A percentile compares a stretch with the other conserved stretches of the same genome.
Conservation (phyloP, 257 asterid genomes). For the Solanum appendiculatum region DNA sequence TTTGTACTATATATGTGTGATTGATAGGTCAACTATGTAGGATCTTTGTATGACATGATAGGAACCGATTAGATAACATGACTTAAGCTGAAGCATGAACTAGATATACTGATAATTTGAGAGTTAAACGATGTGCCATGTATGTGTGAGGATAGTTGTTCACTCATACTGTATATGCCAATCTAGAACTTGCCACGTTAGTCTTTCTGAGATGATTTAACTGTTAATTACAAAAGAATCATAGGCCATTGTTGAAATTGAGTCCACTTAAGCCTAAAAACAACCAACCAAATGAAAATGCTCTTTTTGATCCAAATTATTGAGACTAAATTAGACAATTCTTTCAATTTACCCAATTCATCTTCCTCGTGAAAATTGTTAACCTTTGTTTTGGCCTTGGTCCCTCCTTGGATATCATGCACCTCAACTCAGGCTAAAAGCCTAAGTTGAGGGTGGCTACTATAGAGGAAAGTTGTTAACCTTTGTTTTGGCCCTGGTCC, state of each 20-base stretch:
- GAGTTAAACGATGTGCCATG: background rate
- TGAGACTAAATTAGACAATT: background rate
- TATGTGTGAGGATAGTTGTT: background rate
- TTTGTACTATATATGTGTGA: too few species aligned
- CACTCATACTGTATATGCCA: background rate
- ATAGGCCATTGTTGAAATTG: background rate
- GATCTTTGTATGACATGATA: background rate
- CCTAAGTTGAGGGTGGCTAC: background rate
- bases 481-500: background rate
- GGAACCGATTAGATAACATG: too few species aligned
- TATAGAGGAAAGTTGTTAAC: background rate
- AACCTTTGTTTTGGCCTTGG: background rate
- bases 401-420: background rate
- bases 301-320: background rate
- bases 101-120: too few species aligned
- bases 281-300: background rate
- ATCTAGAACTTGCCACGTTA: background rate
- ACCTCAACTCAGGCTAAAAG: background rate
- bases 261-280: background rate
- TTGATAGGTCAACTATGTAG: background rate
- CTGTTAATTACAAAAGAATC: background rate
- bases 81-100: background rate
- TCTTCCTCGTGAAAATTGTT: too few species aligned
- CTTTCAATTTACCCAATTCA: background rate
- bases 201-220: background rate